Base-by-base conservation (phyloP, 179 eudicot genomes). In the Heliamphora pulchella region DNA sequence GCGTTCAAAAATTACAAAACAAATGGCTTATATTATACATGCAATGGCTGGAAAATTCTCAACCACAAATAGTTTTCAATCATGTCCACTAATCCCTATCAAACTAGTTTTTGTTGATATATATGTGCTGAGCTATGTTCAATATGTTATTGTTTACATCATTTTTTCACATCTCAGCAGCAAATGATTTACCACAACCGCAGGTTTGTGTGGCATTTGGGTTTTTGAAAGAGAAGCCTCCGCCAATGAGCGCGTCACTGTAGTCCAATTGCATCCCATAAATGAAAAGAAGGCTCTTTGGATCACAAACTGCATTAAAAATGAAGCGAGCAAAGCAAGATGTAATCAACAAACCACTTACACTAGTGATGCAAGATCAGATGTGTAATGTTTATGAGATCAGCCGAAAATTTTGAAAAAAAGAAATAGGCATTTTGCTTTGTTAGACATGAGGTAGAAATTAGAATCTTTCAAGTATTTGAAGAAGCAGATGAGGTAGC, bases 221-320 rank as follows among this genome's bases (percentile, higher is more conserved):
- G 83, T 96, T 96, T 81, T 91, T 88, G 90, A 96, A 94, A 64
- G 91, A 84, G 84, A 96, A 96, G 75, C 99, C 99, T 63, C 98
- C 99, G 13, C 99, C 99, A 72, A 96, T 92, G 76, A 96, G 98
- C 44, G 97, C 98, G 74, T 96, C 95, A 76, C 97, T 94, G 85
- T 90, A 96, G 84, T 96, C 99, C 84, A 96, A 87, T 84, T 96
- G 98, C 98, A 96, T 92, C 78, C 99, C 99, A 51, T 74, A 94
- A 6, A 96, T 65, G 83, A 91, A 94, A 20, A 94, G 92, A 67
- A 96, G 98, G 87, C 99, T 96, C 90, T 96, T 96, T 18, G 99
- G 97, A 90, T 96, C 99, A 84, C 97, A 94, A 82, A 96, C 99
- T 96, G 92, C 89, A 88, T 31, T 31, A 31, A 53, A 74, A 54